phyloP scores from a whole-genome alignment of 352 stramenopile genomes.

The Pythium oligandrum region DNA sequence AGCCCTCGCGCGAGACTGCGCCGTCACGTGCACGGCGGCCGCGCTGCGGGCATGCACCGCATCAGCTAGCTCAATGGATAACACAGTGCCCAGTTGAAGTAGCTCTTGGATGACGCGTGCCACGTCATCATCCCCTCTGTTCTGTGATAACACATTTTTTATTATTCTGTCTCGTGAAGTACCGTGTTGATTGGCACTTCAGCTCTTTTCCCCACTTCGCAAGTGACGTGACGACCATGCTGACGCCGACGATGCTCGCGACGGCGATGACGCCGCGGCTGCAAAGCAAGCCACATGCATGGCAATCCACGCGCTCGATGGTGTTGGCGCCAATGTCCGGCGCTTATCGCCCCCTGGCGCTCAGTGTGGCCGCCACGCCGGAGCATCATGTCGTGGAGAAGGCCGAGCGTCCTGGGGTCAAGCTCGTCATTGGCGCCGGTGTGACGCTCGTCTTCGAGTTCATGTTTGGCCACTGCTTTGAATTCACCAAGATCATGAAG shows the following conservation, averaged over 20 bases:
- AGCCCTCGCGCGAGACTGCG: too few relatives aligned
- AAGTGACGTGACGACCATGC: too few relatives aligned
- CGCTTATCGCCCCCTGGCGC: conserved; percentile 13
- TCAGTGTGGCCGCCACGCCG: conserved; percentile 1
- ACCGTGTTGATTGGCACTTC: conserved; percentile 12
- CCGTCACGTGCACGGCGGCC: too few relatives aligned
- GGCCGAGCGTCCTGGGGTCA: conserved; percentile 56
- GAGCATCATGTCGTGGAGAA: conserved; percentile 7
- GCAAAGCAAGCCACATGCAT: not conserved
- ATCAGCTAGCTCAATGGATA: too few relatives aligned
- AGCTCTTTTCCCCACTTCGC: not conserved
- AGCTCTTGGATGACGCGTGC: too few relatives aligned
- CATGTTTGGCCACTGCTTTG: conserved; percentile 85
- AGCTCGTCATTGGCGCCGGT: conserved; percentile 79
- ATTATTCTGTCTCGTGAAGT: conserved; percentile 18
- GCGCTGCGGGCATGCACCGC: too few relatives aligned
- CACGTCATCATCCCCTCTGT: not conserved
- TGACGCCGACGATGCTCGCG: too few relatives aligned
- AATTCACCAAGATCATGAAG: conserved; percentile 95
- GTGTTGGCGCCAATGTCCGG: conserved; percentile 20
- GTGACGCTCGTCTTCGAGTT: conserved; percentile 89
- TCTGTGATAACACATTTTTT: not conserved
- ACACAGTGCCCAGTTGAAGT: too few relatives aligned
- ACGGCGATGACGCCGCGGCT: too few relatives aligned
- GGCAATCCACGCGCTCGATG: not conserved